A percentile compares a stretch with the other conserved stretches of the same genome.
phyloP scores from a whole-genome alignment of 192 early-diverging fungal species.

The Haplosporangium gracile region DNA sequence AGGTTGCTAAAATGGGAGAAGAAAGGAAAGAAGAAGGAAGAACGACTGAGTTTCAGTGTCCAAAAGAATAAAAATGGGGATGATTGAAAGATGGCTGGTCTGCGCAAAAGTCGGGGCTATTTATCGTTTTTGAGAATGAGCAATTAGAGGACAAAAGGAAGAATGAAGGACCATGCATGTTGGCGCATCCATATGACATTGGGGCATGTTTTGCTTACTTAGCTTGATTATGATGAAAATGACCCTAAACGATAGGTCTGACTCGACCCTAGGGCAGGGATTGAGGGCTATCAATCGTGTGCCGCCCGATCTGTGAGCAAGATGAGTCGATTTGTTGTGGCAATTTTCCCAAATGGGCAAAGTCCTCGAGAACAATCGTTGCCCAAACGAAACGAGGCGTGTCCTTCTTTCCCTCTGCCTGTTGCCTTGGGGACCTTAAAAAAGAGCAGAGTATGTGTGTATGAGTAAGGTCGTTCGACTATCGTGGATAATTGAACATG shows the following conservation, averaged over 20 bases:
- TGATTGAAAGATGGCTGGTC: background rate
- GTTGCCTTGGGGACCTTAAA: background rate
- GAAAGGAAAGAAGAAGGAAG: background rate
- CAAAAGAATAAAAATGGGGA: background rate
- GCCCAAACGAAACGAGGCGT: background rate
- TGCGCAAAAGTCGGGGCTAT: background rate
- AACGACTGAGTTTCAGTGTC: background rate
- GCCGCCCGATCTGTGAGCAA: constrained; percentile 11
- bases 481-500: too few relatives aligned
- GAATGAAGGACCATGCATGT: background rate
- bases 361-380: background rate
- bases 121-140: background rate
- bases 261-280: background rate
- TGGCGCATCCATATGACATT: background rate
- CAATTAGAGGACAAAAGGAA: background rate
- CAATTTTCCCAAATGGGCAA: background rate
- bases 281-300: background rate
- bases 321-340: constrained; percentile 14
- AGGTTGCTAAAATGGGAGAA: background rate
- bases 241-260: background rate
- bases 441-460: background rate
- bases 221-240: background rate
- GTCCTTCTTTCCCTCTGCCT: background rate
- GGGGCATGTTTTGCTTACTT: background rate
- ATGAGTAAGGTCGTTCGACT: too few relatives aligned